Base-by-base conservation (phyloP, 306 rosid genomes). In the Trifolium fragiferum region DNA sequence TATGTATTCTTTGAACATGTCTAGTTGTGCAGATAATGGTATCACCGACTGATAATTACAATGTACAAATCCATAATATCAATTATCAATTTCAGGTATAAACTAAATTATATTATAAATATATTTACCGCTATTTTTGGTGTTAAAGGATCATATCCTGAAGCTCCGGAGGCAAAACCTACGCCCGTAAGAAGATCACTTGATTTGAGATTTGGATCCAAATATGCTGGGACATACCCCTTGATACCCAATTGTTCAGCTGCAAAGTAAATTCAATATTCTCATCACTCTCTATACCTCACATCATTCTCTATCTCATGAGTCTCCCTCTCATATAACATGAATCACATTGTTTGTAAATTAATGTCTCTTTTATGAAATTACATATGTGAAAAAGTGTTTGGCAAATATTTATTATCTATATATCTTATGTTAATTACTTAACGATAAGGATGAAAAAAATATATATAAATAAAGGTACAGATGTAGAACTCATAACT, bases 121-220 rank as follows among this genome's bases (percentile, higher is more conserved):
- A n/a, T 82, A 86, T 7, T 46, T 88, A 93, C 98, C 84, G 58
- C 86, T 53, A 81, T 37, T 75, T 78, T 0, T 15, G 97, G 88
- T 15, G 97, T 93, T 75, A 83, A 66, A 38, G 98, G 94, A 66
- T 93, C 98, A 23, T 61, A 91, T 76, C 98, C 97, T 1, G 98
- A 66, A 53, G 92, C 98, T 50, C 92, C 91, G 0, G 97, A 93
- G 71, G 98, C 97, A 51, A 93, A 93, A 80, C 84, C 38, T 1
- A 91, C 96, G 3, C 98, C 98, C 0, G 89, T 89, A 9, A 57
- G 4, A 16, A 93, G 81, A 43, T 93, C 98, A 14, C 73, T 49
- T 0, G 88, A 75, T 53, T 53, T 66, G n/a, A 93, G 86, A 75
- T 78, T 80, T 12, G 92, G 85, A 61, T 87, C 89, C 68, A 66